Evolutionary conservation across 495 filamentous ascomycete species (phyloP).

Genomic region (Tuber aestivum): DNA sequence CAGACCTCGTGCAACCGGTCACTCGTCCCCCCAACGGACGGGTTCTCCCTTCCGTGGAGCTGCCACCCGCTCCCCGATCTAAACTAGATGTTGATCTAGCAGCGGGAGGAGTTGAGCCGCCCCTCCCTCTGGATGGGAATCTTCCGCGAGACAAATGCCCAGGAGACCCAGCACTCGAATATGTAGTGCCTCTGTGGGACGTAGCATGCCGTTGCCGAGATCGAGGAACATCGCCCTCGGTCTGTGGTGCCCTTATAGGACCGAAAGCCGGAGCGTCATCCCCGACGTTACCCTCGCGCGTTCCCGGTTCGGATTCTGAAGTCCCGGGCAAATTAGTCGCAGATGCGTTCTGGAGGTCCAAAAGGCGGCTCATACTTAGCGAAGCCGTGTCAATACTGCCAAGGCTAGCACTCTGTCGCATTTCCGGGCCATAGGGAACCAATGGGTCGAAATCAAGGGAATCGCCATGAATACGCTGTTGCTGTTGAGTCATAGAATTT

Average conservation of each 20-base stretch:
- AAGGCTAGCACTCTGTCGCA: conserved; percentile 29
- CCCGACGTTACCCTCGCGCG: conserved; percentile 16
- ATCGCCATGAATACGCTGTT: conserved; percentile 11
- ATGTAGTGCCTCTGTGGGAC: conserved; percentile 8
- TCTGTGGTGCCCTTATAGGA: conserved; percentile 18
- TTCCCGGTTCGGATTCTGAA: conserved; percentile 19
- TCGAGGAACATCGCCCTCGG: conserved; percentile 20
- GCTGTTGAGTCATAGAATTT: conserved; percentile 37
- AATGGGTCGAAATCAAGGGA: conserved; percentile 30
- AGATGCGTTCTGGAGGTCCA: conserved; percentile 37
- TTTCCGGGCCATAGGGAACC: conserved; percentile 17
- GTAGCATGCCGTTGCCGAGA: conserved; percentile 17
- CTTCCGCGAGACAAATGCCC: conserved; percentile 13
- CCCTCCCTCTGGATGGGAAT: conserved; percentile 12
- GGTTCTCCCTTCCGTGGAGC: conserved; percentile 2
- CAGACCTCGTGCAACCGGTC: conserved; percentile 27
- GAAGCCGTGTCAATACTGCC: conserved; percentile 31
- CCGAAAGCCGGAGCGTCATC: conserved; percentile 33
- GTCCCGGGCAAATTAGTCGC: conserved; percentile 35
- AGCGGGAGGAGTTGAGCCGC: conserved; percentile 12
- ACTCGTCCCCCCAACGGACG: conserved; percentile 32
- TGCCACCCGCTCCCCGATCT: not conserved
- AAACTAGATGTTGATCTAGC: conserved; percentile 19
- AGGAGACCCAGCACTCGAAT: conserved; percentile 20
- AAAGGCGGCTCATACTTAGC: conserved; percentile 38